Percentiles rank a stretch among this genome's conserved stretches.
phyloP scores from a whole-genome alignment of 2,329 filamentous ascomycete species.

The Helicocarpus griseus region DNA sequence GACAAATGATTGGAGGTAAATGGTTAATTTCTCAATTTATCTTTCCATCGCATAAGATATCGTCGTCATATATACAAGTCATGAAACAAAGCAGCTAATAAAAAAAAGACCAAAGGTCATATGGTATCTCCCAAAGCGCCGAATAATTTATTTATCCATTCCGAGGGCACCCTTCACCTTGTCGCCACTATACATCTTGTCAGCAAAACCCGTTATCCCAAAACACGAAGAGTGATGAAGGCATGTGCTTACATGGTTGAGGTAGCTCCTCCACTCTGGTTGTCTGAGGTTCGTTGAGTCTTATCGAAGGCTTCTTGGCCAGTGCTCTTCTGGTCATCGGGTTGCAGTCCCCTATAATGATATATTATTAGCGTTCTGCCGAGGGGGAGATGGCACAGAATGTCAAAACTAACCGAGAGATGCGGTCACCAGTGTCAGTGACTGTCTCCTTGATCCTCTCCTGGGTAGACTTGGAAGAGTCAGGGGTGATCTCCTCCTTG shows the following conservation, averaged over 20 bases:
- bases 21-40: background rate
- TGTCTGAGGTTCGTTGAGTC: constrained; percentile 36
- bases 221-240: background rate
- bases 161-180: constrained; percentile 37
- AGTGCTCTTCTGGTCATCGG: constrained; percentile 47
- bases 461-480: constrained; percentile 52
- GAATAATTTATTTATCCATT: constrained; percentile 17
- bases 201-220: background rate
- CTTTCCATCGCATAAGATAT: background rate
- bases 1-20: background rate
- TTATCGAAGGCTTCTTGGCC: constrained; percentile 45
- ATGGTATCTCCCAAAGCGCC: background rate
- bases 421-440: constrained; percentile 48
- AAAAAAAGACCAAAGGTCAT: constrained; percentile 4
- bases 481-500: constrained; percentile 48
- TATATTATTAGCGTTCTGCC: background rate
- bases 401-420: constrained; percentile 34
- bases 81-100: background rate
- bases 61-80: constrained; percentile 4
- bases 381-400: background rate
- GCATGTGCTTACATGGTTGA: constrained; percentile 27
- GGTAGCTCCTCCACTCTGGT: constrained; percentile 28
- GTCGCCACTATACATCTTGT: constrained; percentile 24
- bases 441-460: constrained; percentile 49
- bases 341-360: constrained; percentile 32